A percentile compares a stretch with the other conserved stretches of the same genome.
These are phyloP conservation scores for Dactylonectria estremocensis DNA, from an alignment of 2,329 filamentous ascomycete genomes.

Conservation along the genomic window DNA sequence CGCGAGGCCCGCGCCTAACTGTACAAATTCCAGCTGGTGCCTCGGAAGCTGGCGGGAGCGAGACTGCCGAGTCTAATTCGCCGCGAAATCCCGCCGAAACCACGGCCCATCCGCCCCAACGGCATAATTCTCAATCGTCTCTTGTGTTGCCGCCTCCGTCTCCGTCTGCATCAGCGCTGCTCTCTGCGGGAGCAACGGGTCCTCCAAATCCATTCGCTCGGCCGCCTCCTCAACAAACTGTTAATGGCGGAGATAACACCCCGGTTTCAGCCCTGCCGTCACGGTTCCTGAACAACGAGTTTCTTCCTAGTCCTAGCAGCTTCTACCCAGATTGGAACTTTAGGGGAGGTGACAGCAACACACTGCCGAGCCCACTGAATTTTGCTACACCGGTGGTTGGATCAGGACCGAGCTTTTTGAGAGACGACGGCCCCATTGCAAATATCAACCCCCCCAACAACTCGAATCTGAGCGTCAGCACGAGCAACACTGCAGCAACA, in stretches of 20 bases:
- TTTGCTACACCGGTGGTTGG: slow-evolving; percentile 86
- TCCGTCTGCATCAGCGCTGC: slow-evolving; percentile 85
- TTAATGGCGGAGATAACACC: slow-evolving; percentile 68
- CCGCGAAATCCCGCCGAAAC: slow-evolving; percentile 71
- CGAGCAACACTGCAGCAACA: slow-evolving; percentile 44
- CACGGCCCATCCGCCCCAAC: slow-evolving; percentile 69
- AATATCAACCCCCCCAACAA: slow-evolving; percentile 30
- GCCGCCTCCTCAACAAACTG: slow-evolving; percentile 80
- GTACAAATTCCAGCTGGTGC: slow-evolving; percentile 96
- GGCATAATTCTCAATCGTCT: slow-evolving; percentile 72
- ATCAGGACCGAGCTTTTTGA: slow-evolving; percentile 74
- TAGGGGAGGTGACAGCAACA: slow-evolving; percentile 80
- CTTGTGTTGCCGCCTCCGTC: slow-evolving; percentile 94
- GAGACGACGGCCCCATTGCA: slow-evolving; percentile 67
- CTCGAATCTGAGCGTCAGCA: slow-evolving; percentile 42
- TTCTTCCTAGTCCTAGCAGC: slow-evolving; percentile 90
- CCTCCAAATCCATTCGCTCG: slow-evolving; percentile 97
- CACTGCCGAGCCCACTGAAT: slow-evolving; percentile 91
- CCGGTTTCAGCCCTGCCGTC: slow-evolving; percentile 96
- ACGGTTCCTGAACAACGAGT: slow-evolving; percentile 88
- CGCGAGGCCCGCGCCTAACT: slow-evolving; percentile 84
- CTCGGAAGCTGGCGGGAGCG: slow-evolving; percentile 79
- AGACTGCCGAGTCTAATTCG: slow-evolving; percentile 80
- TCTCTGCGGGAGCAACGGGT: slow-evolving; percentile 92
- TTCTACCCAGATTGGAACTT: slow-evolving; percentile 96